phyloP scores from a whole-genome alignment of 257 asterid genomes.

The Solanum bulbocastanum region DNA sequence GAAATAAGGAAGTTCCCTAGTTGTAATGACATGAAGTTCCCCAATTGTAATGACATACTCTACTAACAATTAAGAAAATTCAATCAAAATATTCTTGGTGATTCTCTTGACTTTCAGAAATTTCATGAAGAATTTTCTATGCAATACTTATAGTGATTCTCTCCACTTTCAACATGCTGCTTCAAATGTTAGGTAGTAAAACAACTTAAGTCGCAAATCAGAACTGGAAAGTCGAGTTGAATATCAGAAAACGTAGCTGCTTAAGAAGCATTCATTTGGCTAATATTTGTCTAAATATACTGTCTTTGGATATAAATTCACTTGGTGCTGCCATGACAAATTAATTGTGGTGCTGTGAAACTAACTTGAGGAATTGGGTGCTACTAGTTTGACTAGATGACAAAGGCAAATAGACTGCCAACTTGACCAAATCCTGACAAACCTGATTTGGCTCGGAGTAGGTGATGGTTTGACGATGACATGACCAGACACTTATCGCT shows the following conservation, averaged over 20 bases:
- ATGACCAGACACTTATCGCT: background rate
- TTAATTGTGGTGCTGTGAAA: background rate
- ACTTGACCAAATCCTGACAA: background rate
- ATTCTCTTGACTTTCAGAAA: background rate
- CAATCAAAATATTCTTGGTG: background rate
- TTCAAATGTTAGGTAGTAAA: background rate
- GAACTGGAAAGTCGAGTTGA: background rate
- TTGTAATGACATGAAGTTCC: background rate
- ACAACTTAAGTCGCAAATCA: background rate
- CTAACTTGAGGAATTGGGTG: background rate
- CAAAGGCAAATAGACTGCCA: background rate
- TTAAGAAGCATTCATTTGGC: background rate
- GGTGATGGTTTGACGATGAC: background rate
- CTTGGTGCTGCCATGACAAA: background rate
- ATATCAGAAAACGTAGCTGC: background rate
- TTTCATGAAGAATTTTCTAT: background rate
- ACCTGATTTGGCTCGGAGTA: background rate
- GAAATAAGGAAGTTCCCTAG: background rate
- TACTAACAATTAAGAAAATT: background rate
- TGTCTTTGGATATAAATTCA: background rate
- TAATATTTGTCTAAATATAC: background rate
- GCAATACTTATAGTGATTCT: background rate
- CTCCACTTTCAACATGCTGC: background rate
- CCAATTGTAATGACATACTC: background rate
- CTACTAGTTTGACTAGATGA: background rate